These are phyloP conservation scores for Saposhnikovia divaricata DNA, from an alignment of 129 eudicot species.

Conservation along the genomic window DNA sequence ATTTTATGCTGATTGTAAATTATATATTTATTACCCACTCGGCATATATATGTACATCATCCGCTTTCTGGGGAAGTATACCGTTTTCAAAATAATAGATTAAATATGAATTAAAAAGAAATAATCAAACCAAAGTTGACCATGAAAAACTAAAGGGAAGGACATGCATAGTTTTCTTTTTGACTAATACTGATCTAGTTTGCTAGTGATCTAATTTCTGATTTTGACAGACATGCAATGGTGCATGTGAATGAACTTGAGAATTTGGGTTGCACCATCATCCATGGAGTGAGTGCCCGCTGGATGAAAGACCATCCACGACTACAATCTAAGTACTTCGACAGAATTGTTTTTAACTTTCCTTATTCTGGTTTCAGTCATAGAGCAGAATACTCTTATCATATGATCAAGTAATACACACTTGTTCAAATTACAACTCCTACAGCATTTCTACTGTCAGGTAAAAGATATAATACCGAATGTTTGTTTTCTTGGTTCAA, in stretches of 20 bases:
- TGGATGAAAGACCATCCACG: not conserved
- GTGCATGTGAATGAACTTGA: not conserved
- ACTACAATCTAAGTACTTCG: slow-evolving; percentile 1
- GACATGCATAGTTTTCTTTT: not conserved
- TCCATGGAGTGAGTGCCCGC: slow-evolving; percentile 16
- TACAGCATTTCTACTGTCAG: not conserved
- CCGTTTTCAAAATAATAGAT: too few relatives aligned
- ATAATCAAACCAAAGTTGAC: too few relatives aligned
- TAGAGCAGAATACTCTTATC: not conserved
- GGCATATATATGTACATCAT: too few relatives aligned
- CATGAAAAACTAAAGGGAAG: too few relatives aligned
- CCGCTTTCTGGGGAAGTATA: too few relatives aligned
- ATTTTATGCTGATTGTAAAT: too few relatives aligned
- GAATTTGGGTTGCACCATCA: slow-evolving; percentile 10
- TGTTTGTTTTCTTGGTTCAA: not conserved
- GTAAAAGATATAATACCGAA: not conserved
- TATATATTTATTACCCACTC: too few relatives aligned
- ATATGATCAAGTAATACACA: slow-evolving; percentile 14
- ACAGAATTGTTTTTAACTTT: slow-evolving; percentile 24
- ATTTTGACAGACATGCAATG: too few relatives aligned
- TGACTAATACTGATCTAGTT: too few relatives aligned
- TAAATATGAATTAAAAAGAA: too few relatives aligned
- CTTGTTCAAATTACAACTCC: not conserved
- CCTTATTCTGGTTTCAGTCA: slow-evolving; percentile 20
- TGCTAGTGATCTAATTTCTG: too few relatives aligned